Conservation (phyloP, 1,139 yeast genomes). For the Kazachstania sp. region DNA sequence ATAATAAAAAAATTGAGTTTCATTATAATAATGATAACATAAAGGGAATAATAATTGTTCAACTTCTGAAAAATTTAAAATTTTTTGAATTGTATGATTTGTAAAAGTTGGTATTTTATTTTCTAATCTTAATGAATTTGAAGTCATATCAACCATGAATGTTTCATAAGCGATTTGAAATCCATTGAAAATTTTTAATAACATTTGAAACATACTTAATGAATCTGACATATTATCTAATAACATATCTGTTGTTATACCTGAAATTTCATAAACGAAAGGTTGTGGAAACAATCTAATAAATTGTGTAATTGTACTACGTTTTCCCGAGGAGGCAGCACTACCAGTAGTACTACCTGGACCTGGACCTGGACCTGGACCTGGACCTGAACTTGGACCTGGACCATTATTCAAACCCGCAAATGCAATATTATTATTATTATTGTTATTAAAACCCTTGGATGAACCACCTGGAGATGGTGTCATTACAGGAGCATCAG, state of each 20-base stretch:
- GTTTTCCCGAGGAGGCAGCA: conserved; percentile 5
- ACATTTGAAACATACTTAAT: conserved; percentile 17
- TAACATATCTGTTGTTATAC: conserved; percentile 12
- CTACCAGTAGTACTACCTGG: background rate
- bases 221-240: conserved; percentile 15
- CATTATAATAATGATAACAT: conserved; percentile 19
- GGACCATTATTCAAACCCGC: no score
- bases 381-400: no score
- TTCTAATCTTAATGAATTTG: conserved; percentile 1
- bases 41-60: conserved; percentile 21
- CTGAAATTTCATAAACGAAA: conserved; percentile 16
- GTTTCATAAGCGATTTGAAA: conserved; percentile 14
- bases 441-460: no score
- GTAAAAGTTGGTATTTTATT: background rate
- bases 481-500: conserved; percentile 4
- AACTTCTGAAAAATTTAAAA: conserved; percentile 14
- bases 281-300: conserved; percentile 23
- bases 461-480: background rate
- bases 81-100: conserved; percentile 8
- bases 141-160: conserved; percentile 12
- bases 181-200: conserved; percentile 16
- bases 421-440: no score
- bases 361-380: background rate
- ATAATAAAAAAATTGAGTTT: conserved; percentile 18
- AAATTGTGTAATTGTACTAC: conserved; percentile 5